phyloP scores from a whole-genome alignment of 1,284 basidiomycete genomes.

The Cryptococcus hybrid region DNA sequence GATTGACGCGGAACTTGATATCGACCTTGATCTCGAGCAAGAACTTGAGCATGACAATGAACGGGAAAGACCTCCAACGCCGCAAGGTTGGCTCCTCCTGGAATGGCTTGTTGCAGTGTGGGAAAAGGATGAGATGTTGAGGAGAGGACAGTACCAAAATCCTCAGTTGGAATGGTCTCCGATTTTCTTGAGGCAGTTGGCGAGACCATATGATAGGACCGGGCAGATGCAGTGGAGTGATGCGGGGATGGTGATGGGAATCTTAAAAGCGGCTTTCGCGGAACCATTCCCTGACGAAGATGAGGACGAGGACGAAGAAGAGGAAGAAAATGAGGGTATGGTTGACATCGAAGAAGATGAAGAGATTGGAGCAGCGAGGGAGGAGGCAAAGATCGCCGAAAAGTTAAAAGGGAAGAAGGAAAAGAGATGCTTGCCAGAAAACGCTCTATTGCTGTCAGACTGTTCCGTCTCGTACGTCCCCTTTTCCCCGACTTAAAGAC shows the following conservation, averaged over 20 bases:
- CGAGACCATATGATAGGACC: slow-evolving; percentile 10
- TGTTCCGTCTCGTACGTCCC: slow-evolving; percentile 16
- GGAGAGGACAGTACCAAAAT: background rate
- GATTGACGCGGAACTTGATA: background rate
- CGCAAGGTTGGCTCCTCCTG: slow-evolving; percentile 31
- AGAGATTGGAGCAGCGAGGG: background rate
- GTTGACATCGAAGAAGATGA: background rate
- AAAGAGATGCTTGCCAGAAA: background rate
- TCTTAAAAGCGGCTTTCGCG: slow-evolving; percentile 14
- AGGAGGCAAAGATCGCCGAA: background rate
- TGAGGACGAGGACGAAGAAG: background rate
- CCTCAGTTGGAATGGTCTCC: slow-evolving; percentile 11
- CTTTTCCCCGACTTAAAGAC: background rate
- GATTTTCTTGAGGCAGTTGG: slow-evolving; percentile 27
- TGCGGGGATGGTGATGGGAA: slow-evolving; percentile 11
- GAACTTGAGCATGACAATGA: background rate
- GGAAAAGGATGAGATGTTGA: slow-evolving; percentile 18
- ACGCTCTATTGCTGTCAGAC: background rate
- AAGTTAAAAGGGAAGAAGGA: background rate
- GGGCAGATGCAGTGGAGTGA: slow-evolving; percentile 20
- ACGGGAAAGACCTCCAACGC: background rate
- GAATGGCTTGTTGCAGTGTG: slow-evolving; percentile 30
- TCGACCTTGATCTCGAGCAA: background rate
- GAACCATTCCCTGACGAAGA: background rate
- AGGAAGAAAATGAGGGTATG: background rate